phyloP scores from a whole-genome alignment of 441 rosid species.

The Omphalea diandra region DNA sequence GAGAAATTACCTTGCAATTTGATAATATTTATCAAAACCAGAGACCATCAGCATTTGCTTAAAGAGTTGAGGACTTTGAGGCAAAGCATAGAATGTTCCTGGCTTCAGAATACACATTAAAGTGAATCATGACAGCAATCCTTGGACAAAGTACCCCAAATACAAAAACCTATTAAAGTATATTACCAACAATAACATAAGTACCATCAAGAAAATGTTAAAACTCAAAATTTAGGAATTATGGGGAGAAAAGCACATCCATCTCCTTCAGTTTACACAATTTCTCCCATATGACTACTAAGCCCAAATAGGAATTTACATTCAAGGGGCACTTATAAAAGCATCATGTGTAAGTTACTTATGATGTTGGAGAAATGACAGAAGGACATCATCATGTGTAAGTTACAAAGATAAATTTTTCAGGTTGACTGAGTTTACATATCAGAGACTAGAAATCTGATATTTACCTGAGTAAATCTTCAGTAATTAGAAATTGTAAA shows the following conservation, averaged over 20 bases:
- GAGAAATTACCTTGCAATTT: slow-evolving; percentile 78
- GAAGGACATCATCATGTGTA: neutral
- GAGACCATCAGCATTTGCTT: slow-evolving; percentile 99
- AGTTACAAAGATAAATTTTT: neutral
- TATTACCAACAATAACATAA: neutral
- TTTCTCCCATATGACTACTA: neutral
- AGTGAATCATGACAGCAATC: slow-evolving; percentile 37
- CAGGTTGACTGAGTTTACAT: neutral
- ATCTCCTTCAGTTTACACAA: neutral
- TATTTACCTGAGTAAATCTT: neutral
- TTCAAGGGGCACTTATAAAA: neutral
- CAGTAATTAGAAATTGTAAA: neutral
- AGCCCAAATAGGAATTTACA: neutral
- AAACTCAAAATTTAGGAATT: neutral
- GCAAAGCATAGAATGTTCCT: slow-evolving; percentile 98
- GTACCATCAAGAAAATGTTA: neutral
- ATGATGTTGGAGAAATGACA: neutral
- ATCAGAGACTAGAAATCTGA: neutral
- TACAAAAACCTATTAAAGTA: neutral
- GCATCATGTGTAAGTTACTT: neutral
- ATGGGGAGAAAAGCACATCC: neutral
- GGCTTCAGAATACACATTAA: slow-evolving; percentile 70
- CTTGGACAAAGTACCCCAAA: slow-evolving; percentile 25
- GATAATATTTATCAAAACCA: slow-evolving; percentile 93
- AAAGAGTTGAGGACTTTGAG: slow-evolving; percentile 95